These are phyloP conservation scores for Colletotrichum sp. DNA, from an alignment of 2,329 filamentous ascomycete species.

Conservation along the genomic window DNA sequence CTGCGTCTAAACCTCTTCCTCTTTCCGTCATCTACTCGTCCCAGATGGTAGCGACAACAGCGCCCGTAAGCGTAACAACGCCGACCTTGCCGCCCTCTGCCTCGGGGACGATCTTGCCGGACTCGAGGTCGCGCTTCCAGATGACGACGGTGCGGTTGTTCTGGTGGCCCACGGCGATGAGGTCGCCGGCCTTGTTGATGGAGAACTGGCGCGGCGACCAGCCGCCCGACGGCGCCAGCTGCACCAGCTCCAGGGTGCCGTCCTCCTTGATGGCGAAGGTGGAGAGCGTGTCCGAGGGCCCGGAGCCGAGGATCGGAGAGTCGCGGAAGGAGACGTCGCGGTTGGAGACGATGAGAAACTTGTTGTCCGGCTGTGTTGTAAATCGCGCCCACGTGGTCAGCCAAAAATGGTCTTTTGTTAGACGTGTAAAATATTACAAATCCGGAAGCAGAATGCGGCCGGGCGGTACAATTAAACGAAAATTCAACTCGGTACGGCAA, in stretches of 20 bases:
- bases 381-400: neutral
- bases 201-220: conserved; percentile 23
- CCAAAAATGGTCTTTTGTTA: neutral
- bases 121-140: conserved; percentile 21
- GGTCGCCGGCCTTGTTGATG: conserved; percentile 21
- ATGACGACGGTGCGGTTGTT: conserved; percentile 21
- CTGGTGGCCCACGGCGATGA: conserved; percentile 21
- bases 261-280: conserved; percentile 22
- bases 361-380: conserved; percentile 2
- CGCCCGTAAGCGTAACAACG: conserved; percentile 16
- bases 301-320: conserved; percentile 21
- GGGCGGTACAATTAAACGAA: neutral
- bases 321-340: conserved; percentile 20
- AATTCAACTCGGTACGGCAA: neutral
- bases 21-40: conserved; percentile 1
- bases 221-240: conserved; percentile 20
- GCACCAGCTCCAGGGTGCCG: conserved; percentile 20
- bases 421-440: neutral
- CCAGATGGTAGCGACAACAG: conserved; percentile 23
- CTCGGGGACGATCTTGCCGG: conserved; percentile 22
- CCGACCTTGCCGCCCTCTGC: conserved; percentile 25
- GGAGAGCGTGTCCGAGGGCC: conserved; percentile 21
- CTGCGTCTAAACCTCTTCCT: neutral
- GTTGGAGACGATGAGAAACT: conserved; percentile 20
- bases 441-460: neutral